Conservation (phyloP, 2,329 filamentous ascomycete genomes). For the Neofusicoccum laricinum region DNA sequence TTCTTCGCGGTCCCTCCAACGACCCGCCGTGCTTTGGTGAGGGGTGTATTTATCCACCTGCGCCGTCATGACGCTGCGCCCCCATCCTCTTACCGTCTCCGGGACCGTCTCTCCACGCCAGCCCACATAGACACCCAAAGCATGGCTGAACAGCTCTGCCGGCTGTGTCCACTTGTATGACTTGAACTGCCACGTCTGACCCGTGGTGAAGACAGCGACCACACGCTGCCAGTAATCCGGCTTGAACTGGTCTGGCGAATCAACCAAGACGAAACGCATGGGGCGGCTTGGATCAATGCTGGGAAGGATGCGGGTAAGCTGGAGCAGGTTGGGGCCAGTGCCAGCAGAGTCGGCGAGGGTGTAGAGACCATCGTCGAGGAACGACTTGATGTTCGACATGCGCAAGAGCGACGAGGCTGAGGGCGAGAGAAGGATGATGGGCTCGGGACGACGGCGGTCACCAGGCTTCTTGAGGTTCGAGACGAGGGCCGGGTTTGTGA, state of each 20-base stretch:
- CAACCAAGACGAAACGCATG: conserved; percentile 92
- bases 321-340: conserved; percentile 72
- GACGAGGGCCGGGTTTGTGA: conserved; percentile 34
- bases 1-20: conserved; percentile 88
- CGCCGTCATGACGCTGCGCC: conserved; percentile 74
- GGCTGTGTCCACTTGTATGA: conserved; percentile 94
- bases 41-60: conserved; percentile 80
- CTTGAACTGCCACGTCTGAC: conserved; percentile 98
- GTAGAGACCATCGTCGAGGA: conserved; percentile 83
- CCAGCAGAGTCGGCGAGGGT: conserved; percentile 67
- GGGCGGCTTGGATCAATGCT: conserved; percentile 66
- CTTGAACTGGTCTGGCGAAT: conserved; percentile 91
- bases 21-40: conserved; percentile 44
- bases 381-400: conserved; percentile 92
- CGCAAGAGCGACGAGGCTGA: conserved; percentile 92
- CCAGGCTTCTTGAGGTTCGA: conserved; percentile 41
- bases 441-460: conserved; percentile 59
- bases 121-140: conserved; percentile 83
- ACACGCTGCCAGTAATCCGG: conserved; percentile 96
- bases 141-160: conserved; percentile 83
- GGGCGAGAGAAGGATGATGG: conserved; percentile 94
- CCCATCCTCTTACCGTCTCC: conserved; percentile 76
- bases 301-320: conserved; percentile 76
- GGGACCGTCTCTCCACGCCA: conserved; percentile 84
- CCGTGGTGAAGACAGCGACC: conserved; percentile 95